Conservation (phyloP, 2,329 filamentous ascomycete species). For the Cladosporium halotolerans region DNA sequence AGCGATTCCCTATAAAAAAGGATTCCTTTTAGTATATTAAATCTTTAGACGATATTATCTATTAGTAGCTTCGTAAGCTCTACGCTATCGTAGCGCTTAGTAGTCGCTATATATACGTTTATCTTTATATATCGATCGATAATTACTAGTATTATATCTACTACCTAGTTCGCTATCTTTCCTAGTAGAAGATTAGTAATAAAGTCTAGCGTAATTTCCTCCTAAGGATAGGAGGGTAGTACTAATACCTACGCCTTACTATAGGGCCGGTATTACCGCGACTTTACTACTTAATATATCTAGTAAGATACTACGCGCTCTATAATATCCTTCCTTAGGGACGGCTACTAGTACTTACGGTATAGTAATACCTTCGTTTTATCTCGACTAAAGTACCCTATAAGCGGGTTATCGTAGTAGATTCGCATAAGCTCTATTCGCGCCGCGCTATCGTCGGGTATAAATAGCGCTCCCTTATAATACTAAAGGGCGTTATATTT, state of each 20-base stretch:
- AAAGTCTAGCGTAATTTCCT: neutral
- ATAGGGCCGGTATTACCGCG: neutral
- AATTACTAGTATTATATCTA: neutral
- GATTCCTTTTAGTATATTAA: neutral
- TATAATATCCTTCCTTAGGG: neutral
- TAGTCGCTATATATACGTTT: neutral
- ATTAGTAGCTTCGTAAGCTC: neutral
- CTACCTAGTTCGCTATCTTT: no score
- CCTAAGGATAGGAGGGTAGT: neutral
- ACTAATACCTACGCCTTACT: neutral
- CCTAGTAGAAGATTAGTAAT: neutral
- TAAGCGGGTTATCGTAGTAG: neutral
- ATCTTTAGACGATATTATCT: neutral
- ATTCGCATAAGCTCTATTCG: neutral
- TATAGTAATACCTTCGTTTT: neutral
- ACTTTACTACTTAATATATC: neutral
- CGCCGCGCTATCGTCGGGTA: neutral
- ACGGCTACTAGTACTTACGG: neutral
- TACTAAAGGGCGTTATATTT: neutral
- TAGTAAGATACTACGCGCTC: neutral
- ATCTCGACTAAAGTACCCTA: neutral
- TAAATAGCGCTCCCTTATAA: neutral
- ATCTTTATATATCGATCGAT: conserved; percentile 4
- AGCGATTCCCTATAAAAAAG: conserved; percentile 9
- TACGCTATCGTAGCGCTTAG: neutral